Evolutionary conservation across 2,329 filamentous ascomycete genomes (phyloP).

Genomic region (Verticillium nubilum): DNA sequence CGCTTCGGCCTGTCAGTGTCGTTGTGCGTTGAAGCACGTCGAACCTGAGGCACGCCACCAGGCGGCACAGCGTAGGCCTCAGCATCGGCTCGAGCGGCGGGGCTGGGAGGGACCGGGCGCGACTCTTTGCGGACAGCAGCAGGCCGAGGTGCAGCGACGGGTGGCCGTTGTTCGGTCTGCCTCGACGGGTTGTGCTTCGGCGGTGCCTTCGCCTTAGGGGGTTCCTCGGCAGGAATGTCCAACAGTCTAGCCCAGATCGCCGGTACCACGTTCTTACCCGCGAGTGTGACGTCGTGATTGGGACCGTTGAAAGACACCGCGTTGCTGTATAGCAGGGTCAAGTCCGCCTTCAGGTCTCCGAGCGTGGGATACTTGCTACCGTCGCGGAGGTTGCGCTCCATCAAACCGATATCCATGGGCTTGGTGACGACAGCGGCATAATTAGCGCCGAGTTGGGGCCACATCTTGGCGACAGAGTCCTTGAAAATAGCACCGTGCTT

Average conservation of each 20-base stretch:
- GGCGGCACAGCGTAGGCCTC: constrained; percentile 68
- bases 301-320: constrained; percentile 77
- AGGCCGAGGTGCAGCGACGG: constrained; percentile 27
- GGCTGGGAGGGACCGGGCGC: constrained; percentile 11
- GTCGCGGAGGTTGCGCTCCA: constrained; percentile 74
- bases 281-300: constrained; percentile 64
- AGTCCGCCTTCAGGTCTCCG: constrained; percentile 68
- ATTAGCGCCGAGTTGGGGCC: constrained; percentile 70
- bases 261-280: constrained; percentile 51
- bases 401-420: constrained; percentile 78
- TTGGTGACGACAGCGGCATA: constrained; percentile 63
- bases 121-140: constrained; percentile 13
- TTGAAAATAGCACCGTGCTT: constrained; percentile 73
- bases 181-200: constrained; percentile 39
- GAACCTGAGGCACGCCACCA: constrained; percentile 73
- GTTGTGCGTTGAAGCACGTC: constrained; percentile 74
- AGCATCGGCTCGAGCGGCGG: constrained; percentile 23
- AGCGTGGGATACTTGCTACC: constrained; percentile 59
- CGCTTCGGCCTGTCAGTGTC: constrained; percentile 83
- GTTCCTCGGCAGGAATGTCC: constrained; percentile 44
- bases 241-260: constrained; percentile 41
- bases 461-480: constrained; percentile 70
- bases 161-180: constrained; percentile 37
- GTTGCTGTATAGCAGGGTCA: constrained; percentile 76
- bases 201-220: constrained; percentile 50